A percentile compares a stretch with the other conserved stretches of the same genome.
Conservation (phyloP, 2,329 filamentous ascomycete genomes). For the Pseudocercospora macadamiae region DNA sequence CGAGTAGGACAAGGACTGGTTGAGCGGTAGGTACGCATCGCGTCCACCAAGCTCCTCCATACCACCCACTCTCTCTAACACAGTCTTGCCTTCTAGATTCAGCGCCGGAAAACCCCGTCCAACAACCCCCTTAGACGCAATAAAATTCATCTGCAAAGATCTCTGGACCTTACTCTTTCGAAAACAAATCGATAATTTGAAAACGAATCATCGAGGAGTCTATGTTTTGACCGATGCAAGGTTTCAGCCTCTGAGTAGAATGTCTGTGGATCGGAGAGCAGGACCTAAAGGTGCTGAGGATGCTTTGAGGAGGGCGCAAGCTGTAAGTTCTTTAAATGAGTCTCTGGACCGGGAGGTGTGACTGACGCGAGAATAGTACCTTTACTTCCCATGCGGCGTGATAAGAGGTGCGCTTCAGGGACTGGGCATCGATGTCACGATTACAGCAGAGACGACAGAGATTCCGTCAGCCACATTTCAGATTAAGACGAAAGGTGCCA, state of each 20-base stretch:
- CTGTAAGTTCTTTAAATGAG: conserved; percentile 63
- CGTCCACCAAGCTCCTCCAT: neutral
- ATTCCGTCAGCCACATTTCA: conserved; percentile 91
- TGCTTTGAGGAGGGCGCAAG: conserved; percentile 72
- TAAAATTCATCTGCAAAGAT: conserved; percentile 99
- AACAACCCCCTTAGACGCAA: conserved; percentile 88
- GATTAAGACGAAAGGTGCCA: conserved; percentile 79
- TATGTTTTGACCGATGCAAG: conserved; percentile 93
- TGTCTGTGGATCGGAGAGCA: conserved; percentile 70
- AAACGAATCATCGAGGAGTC: conserved; percentile 95
- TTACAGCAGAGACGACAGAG: conserved; percentile 87
- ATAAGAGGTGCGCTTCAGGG: conserved; percentile 91
- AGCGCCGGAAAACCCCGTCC: conserved; percentile 83
- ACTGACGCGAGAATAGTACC: conserved; percentile 61
- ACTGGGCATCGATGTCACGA: conserved; percentile 85
- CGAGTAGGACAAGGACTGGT: conserved; percentile 89
- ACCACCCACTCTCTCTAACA: neutral
- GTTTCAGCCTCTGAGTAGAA: conserved; percentile 84
- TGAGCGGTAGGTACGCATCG: conserved; percentile 67
- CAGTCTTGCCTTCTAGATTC: conserved; percentile 58
- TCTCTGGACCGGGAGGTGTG: neutral
- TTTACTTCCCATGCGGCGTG: conserved; percentile 94
- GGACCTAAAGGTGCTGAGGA: conserved; percentile 38
- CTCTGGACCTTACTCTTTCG: conserved; percentile 92
- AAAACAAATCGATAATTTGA: conserved; percentile 98